Conservation (phyloP, 192 early-diverging fungal genomes). For the Coemansia aciculifera region DNA sequence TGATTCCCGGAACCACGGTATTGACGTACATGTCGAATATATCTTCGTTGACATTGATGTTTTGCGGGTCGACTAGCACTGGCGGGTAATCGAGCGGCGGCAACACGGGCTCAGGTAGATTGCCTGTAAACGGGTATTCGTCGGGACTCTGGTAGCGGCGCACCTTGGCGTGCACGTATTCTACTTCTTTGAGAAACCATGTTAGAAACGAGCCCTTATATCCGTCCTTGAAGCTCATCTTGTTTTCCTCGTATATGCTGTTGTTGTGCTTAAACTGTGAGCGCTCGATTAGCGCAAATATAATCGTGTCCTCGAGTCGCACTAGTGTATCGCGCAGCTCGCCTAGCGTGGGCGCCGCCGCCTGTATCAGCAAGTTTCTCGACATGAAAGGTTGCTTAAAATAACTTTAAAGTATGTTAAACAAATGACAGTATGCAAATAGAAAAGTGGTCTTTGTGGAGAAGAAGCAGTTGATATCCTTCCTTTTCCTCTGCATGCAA, state of each 20-base stretch:
- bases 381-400: constrained; percentile 22
- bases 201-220: constrained; percentile 81
- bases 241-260: constrained; percentile 71
- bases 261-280: constrained; percentile 87
- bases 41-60: constrained; percentile 85
- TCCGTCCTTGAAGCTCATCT: constrained; percentile 66
- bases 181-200: constrained; percentile 89
- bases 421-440: neutral
- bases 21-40: constrained; percentile 82
- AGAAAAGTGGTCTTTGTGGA: neutral
- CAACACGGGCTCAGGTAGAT: constrained; percentile 84
- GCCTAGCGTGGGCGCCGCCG: constrained; percentile 38
- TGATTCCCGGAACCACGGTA: constrained; percentile 79
- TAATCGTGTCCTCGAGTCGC: constrained; percentile 91
- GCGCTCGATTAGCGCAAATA: constrained; percentile 87
- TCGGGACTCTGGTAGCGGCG: constrained; percentile 87
- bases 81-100: constrained; percentile 80
- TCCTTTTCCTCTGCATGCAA: neutral
- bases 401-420: neutral
- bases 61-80: constrained; percentile 68
- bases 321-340: constrained; percentile 78
- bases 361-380: constrained; percentile 49
- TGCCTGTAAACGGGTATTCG: constrained; percentile 89
- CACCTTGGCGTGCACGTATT: constrained; percentile 87
- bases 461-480: neutral